Base-by-base conservation (phyloP, 2,329 filamentous ascomycete species). In the Trichoderma koningiopsis region DNA sequence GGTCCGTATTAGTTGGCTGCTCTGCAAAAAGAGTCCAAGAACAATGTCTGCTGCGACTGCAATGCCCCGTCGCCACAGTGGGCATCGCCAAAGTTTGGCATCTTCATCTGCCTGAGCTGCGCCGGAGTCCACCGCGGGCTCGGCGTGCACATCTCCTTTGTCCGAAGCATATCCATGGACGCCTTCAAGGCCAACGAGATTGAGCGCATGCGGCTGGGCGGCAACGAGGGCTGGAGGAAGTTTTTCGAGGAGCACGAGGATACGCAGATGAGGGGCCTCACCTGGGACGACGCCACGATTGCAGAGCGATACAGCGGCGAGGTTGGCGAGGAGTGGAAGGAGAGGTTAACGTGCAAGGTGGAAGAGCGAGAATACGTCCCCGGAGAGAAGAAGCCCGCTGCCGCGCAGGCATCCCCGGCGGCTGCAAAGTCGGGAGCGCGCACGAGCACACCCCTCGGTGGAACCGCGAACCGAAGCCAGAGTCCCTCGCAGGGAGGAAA, bases 61-160 rank as follows among this genome's bases (percentile, higher is more conserved):
- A 90, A 90, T 78, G 95, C 96, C 56, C 95, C 96, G 27, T 96
- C 93, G 75, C 96, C 96, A 72, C 96, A 99, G 91, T 99, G 96
- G 96, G 95, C 96, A 74, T 87, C 94, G 47, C 96, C 96, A 73
- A 99, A 99, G 82, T 97, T 99, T 79, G 95, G 95, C 78, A 93
- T 97, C 80, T 99, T 99, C 84, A 97, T 99, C 86, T 99, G 96
- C 82, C 89, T 99, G 64, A 93, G 91, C 72, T 99, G 96, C 84
- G 95, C 94, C 40, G 96, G 96, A 75, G 92, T 96, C 65, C 96
- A 99, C 83, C 92, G 96, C 72, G 94, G 94, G 3, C 89, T 99
- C 35, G 96, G 96, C 71, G 96, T 99, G 43, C 96, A 99, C 84
- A 97, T 99, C 80, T 97, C 94, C 79, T 99, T 99, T 83, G 94